Base-by-base conservation (phyloP, 2,329 filamentous ascomycete species). In the Rasamsonia emersonii region DNA sequence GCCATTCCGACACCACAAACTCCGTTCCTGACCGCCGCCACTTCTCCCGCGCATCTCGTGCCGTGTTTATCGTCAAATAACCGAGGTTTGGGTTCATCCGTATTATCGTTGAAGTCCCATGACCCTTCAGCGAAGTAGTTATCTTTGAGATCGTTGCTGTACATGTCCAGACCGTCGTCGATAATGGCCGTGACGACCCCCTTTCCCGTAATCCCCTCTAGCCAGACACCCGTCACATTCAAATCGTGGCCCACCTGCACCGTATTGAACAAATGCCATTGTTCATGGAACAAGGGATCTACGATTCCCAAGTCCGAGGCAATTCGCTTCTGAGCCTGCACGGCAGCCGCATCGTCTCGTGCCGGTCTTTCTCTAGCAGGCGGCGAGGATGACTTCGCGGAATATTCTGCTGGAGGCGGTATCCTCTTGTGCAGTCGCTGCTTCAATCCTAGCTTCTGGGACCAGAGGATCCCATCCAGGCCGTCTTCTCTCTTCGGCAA, bases 1-100 rank as follows among this genome's bases (percentile, higher is more conserved):
- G 91, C 91, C 33, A 96, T 84, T 30, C 91, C 91, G n/a, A 98
- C 76, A 45, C 91, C 91, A 48, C 91, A 98, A 6, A 89, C 82
- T 52, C 95, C 71, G 56, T 98, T 98, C 49, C 73, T 82, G n/a
- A 79, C 88, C 1, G 91, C 91, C 2, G 85, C 80, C 14, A 98
- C 82, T 61, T 98, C 91, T 38, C 91, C 91, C 14, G 89, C 89
- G 58, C 91, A 98, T 42, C 91, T 74, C 24, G 91, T 98, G 33
- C 91, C 91, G 56, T 98, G 91, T 40, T 68, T 75, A 53, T 98
- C 91, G 45, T 96, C 89, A 3, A 69, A 72, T 3, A 96, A 64
- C n/a, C 77, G 73, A 2, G 91, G 91, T 39, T 76, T 80, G 3
- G 91, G 91, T 44, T 91, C 79, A 1, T 78, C 67, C 2, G 70